These are phyloP conservation scores for Aulographum hederae DNA, from an alignment of 2,329 filamentous ascomycete genomes.

Conservation along the genomic window DNA sequence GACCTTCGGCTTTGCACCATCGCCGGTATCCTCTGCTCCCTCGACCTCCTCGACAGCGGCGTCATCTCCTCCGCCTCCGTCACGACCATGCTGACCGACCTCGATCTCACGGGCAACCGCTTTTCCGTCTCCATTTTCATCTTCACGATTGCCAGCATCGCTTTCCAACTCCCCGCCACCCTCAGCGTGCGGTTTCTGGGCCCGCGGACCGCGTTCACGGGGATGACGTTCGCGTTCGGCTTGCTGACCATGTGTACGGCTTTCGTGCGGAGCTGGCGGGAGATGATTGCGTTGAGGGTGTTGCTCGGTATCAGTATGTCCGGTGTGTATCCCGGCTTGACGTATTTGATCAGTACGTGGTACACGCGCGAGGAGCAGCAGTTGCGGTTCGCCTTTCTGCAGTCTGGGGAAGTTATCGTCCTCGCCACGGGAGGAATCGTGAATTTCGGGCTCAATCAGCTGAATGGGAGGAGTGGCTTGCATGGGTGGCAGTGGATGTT, in stretches of 20 bases:
- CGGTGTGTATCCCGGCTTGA: constrained; percentile 45
- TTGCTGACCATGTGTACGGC: constrained; percentile 52
- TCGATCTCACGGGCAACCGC: constrained; percentile 44
- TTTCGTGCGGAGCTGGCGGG: constrained; percentile 42
- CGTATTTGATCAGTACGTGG: constrained; percentile 73
- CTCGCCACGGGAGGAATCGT: constrained; percentile 62
- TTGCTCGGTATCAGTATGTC: constrained; percentile 57
- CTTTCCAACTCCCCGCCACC: constrained; percentile 61
- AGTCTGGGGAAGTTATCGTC: constrained; percentile 62
- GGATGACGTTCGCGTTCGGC: constrained; percentile 64
- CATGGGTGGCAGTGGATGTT: constrained; percentile 27
- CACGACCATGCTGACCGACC: constrained; percentile 46
- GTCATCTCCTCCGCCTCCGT: constrained; percentile 53
- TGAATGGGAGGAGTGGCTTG: constrained; percentile 40
- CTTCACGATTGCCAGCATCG: constrained; percentile 50
- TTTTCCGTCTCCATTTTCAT: constrained; percentile 57
- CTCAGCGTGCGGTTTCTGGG: constrained; percentile 57
- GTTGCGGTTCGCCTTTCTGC: constrained; percentile 65
- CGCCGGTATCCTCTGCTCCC: constrained; percentile 48
- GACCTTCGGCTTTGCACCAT: constrained; percentile 53
- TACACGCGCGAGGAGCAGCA: constrained; percentile 66
- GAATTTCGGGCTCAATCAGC: constrained; percentile 51
- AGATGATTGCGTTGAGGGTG: constrained; percentile 42
- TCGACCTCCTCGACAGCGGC: constrained; percentile 51
- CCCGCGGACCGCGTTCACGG: constrained; percentile 63